A percentile compares a stretch with the other conserved stretches of the same genome.
Evolutionary conservation across 805 yeast genomes (phyloP).

Genomic region (Hanseniaspora singularis): DNA sequence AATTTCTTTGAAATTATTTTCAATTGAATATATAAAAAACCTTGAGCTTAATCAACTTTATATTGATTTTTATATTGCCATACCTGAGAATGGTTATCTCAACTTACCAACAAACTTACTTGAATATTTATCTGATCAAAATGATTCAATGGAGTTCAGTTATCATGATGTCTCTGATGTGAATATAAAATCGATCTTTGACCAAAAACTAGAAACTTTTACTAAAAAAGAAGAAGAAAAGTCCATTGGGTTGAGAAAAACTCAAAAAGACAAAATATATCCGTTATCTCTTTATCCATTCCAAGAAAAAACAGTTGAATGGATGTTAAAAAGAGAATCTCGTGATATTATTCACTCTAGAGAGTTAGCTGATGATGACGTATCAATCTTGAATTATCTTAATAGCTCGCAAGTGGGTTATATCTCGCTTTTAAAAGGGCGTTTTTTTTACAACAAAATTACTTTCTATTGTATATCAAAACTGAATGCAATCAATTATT

Average conservation of each 20-base stretch:
- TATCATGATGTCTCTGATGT: not conserved
- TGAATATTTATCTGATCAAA: not conserved
- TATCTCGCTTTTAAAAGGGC: conserved; percentile 1
- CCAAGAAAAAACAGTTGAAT: conserved; percentile 26
- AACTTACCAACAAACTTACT: not conserved
- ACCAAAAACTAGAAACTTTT: not conserved
- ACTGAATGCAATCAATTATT: conserved; percentile 17
- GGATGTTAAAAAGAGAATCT: conserved; percentile 26
- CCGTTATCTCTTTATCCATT: conserved; percentile 23
- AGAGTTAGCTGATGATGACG: too few relatives aligned
- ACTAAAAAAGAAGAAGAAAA: not conserved
- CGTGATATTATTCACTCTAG: too few relatives aligned
- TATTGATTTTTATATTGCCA: not conserved
- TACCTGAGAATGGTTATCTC: not conserved
- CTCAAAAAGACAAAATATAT: not conserved
- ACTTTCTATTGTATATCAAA: conserved; percentile 24
- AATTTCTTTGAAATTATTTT: not conserved
- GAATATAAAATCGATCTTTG: conserved; percentile 2
- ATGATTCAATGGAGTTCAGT: not conserved
- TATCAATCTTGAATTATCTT: not conserved
- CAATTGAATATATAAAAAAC: not conserved
- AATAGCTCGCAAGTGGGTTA: conserved; percentile 1
- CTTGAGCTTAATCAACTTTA: not conserved
- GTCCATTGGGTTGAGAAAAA: not conserved
- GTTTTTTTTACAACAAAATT: conserved; percentile 27